Percentiles rank a stretch among this genome's conserved stretches.
These are phyloP conservation scores for Colletotrichum brevisporum DNA, from an alignment of 2,329 filamentous ascomycete genomes.

Conservation along the genomic window DNA sequence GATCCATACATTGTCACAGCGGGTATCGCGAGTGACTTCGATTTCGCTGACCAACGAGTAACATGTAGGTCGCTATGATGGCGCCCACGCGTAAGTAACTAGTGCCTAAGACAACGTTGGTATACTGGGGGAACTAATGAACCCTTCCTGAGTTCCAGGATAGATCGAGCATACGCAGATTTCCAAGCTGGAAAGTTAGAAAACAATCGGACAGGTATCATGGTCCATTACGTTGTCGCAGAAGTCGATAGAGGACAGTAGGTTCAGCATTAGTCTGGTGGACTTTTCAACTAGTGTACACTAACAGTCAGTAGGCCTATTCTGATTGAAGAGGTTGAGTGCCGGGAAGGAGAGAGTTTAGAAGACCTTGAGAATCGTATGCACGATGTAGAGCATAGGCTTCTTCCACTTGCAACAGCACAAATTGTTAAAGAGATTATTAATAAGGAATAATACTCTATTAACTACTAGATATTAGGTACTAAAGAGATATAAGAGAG, in stretches of 20 bases:
- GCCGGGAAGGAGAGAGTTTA: constrained; percentile 71
- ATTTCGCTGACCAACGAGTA: neutral
- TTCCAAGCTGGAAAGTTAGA: constrained; percentile 75
- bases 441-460: constrained; percentile 20
- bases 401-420: constrained; percentile 82
- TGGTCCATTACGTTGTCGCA: constrained; percentile 87
- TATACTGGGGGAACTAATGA: no score
- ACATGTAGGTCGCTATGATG: constrained; percentile 77
- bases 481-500: no score
- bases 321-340: constrained; percentile 73
- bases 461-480: no score
- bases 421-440: constrained; percentile 59
- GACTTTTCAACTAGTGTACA: neutral
- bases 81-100: constrained; percentile 68
- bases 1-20: neutral
- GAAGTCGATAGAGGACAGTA: constrained; percentile 86
- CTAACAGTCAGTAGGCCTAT: neutral
- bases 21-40: no score
- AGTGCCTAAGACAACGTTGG: no score
- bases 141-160: constrained; percentile 50
- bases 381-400: constrained; percentile 80
- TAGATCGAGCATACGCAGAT: constrained; percentile 82
- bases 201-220: constrained; percentile 82
- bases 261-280: constrained; percentile 18
- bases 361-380: constrained; percentile 75